A percentile compares a stretch with the other conserved stretches of the same genome.
Evolutionary conservation across 768 basidiomycete species (phyloP).

Genomic region (Hebeloma cylindrosporum): DNA sequence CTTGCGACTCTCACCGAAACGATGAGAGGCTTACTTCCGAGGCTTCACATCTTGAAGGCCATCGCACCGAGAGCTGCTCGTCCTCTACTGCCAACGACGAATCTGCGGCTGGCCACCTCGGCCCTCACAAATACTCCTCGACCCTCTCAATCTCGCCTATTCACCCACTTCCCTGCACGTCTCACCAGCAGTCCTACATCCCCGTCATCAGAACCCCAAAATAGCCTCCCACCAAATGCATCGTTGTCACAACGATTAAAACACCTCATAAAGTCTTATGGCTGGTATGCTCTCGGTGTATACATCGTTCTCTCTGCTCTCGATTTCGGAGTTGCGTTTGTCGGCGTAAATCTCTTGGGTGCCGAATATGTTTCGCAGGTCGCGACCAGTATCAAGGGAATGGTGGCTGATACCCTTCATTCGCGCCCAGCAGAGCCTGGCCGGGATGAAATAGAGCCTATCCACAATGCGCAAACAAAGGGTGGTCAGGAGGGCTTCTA

Average conservation of each 20-base stretch:
- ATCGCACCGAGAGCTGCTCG: conserved; percentile 44
- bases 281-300: conserved; percentile 93
- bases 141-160: conserved; percentile 39
- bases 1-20: not conserved
- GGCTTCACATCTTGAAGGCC: conserved; percentile 47
- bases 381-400: conserved; percentile 56
- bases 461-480: conserved; percentile 28
- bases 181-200: conserved; percentile 40
- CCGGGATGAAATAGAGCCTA: conserved; percentile 57
- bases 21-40: conserved; percentile 41
- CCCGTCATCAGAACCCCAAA: conserved; percentile 28
- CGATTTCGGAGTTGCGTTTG: conserved; percentile 86
- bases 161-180: conserved; percentile 49
- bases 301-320: conserved; percentile 72
- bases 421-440: conserved; percentile 65
- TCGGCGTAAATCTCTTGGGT: conserved; percentile 82
- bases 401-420: conserved; percentile 43
- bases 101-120: conserved; percentile 31
- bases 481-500: conserved; percentile 73
- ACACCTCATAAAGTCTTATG: conserved; percentile 86
- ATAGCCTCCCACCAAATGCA: conserved; percentile 47
- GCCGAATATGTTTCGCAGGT: conserved; percentile 83
- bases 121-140: conserved; percentile 29
- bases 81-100: conserved; percentile 49
- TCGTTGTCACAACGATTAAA: conserved; percentile 72